Evolutionary conservation across 164 flowering plant species (phyloP).

Genomic region (Piper longum): DNA sequence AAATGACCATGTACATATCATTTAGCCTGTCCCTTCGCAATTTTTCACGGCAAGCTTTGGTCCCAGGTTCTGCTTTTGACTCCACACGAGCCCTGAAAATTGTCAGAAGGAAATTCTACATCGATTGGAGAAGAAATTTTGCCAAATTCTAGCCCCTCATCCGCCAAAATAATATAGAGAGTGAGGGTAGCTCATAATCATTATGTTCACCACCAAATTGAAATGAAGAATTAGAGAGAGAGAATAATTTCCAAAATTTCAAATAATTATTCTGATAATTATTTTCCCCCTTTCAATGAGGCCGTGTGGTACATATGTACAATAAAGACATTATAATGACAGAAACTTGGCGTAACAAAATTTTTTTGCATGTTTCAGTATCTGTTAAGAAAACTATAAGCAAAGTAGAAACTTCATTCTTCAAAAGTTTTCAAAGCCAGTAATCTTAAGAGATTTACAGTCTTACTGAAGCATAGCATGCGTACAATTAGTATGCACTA

Average conservation of each 20-base stretch:
- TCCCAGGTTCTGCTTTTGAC: conserved; percentile 9
- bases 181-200: too few species aligned
- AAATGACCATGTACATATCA: conserved; percentile 10
- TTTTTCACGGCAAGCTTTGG: conserved; percentile 27
- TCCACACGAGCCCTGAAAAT: conserved; percentile 10
- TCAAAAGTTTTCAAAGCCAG: not conserved
- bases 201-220: too few species aligned
- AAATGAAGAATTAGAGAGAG: not conserved
- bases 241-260: not conserved
- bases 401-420: too few species aligned
- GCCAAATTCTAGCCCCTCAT: not conserved
- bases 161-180: too few species aligned
- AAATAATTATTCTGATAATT: not conserved
- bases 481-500: not conserved
- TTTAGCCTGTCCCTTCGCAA: conserved; percentile 22
- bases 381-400: too few species aligned
- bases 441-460: not conserved
- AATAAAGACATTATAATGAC: too few species aligned
- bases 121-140: not conserved
- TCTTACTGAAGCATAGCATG: not conserved
- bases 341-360: too few species aligned
- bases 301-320: too few species aligned
- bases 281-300: too few species aligned
- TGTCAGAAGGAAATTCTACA: not conserved
- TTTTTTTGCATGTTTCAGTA: too few species aligned